Evolutionary conservation across 192 early-diverging fungal genomes (phyloP).

Genomic region (Oehlia diaphana): DNA sequence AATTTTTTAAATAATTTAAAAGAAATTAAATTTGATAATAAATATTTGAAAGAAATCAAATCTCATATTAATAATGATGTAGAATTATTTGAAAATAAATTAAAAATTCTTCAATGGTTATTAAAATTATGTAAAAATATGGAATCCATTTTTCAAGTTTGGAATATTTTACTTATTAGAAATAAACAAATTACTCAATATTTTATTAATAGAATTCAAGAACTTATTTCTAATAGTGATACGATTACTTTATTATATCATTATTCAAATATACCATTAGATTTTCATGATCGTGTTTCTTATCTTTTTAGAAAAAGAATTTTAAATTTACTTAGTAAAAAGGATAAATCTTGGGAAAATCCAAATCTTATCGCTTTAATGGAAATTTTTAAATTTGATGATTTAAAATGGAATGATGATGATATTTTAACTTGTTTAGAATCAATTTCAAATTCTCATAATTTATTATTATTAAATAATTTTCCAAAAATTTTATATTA

Average conservation of each 20-base stretch:
- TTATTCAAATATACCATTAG: background rate
- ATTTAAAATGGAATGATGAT: background rate
- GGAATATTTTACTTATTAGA: background rate
- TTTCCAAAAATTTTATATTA: background rate
- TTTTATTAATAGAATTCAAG: background rate
- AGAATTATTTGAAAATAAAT: background rate
- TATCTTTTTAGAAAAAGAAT: background rate
- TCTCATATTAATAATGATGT: background rate
- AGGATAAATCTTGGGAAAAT: background rate
- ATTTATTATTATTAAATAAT: background rate
- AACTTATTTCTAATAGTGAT: background rate
- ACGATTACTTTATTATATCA: background rate
- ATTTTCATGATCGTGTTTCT: background rate
- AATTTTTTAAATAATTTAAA: background rate
- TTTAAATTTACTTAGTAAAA: background rate
- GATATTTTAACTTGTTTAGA: background rate
- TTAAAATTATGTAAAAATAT: background rate
- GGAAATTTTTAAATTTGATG: background rate
- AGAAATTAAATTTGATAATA: background rate
- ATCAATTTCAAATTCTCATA: background rate
- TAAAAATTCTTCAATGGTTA: background rate
- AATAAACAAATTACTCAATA: background rate
- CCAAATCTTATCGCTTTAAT: background rate
- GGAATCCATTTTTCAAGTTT: background rate
- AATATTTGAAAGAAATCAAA: background rate